Evolutionary conservation across 169 alveolate species (phyloP), one percentile per base, ranked within the genome.

Genomic region (Babesia gibsoni): DNA sequence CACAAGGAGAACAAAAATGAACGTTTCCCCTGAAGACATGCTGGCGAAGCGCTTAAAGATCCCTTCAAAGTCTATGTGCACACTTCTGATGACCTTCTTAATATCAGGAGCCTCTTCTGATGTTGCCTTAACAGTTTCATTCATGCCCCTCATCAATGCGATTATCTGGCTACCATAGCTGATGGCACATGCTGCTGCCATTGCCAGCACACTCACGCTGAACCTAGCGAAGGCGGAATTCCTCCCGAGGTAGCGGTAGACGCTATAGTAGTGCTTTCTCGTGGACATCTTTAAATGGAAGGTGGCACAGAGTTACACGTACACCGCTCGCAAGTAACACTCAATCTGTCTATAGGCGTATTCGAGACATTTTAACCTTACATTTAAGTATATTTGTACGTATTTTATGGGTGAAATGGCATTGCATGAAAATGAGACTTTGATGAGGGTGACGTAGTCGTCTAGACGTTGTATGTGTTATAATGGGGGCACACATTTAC

Each of bases 181-280:
- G 35, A 25, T 48, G 32, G 49, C 30, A 9, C 52, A 10, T 22
- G 72, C 56, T 16, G 30, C 0, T 5, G 72, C 72, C 22, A 61
- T 27, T 20, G 33, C 72, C 29, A 61, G 29, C 33, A 61, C 72
- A 16, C 52, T 45, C 16, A 43, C 10, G 72, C 72, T 61, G 45
- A 61, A 61, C 18, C 58, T 56, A 48, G 48, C 56, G 20, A 61
- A 61, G 9, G 58, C 37, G 33, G 72, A 37, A 23, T 42, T 35
- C 12, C 29, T 9, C 8, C 72, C 72, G 33, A 61, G 33, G 20
- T 61, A 61, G 58, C 72, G 72, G 42, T 42, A 43, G 37, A 61
- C 58, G 43, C 72, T 25, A 14, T 58, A 48, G 10, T 14, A 9
- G 58, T 61, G 72, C 5, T n/a, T 37, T 22, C 0, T 32, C 46